phyloP scores from a whole-genome alignment of 306 rosid species.

The Rosa lucieae region DNA sequence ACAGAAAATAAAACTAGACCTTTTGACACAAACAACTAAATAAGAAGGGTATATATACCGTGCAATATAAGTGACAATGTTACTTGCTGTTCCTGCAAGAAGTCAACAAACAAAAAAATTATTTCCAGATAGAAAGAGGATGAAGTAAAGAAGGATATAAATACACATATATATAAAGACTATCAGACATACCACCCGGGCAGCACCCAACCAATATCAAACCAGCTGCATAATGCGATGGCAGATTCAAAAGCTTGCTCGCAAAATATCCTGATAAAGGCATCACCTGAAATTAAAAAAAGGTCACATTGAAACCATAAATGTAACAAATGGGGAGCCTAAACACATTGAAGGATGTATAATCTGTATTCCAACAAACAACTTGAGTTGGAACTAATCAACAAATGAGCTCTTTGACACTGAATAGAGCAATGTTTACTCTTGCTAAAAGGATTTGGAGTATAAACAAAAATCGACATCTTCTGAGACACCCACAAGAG shows the following conservation, averaged over 20 bases:
- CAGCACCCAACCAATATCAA: constrained; percentile 77
- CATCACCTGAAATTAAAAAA: constrained; percentile 64
- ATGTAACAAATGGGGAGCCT: neutral
- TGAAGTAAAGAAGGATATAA: neutral
- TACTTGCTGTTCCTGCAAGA: constrained; percentile 91
- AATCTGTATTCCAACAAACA: neutral
- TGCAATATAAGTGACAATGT: constrained; percentile 83
- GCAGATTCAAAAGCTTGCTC: constrained; percentile 75
- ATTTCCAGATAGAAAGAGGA: neutral
- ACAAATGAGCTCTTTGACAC: neutral
- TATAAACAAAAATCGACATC: neutral
- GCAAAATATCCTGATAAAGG: constrained; percentile 68
- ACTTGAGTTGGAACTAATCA: neutral
- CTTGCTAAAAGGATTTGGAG: too few species aligned
- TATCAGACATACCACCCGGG: constrained; percentile 65
- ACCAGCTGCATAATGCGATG: constrained; percentile 89
- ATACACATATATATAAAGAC: neutral
- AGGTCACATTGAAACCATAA: neutral
- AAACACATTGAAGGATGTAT: neutral
- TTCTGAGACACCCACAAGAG: too few species aligned
- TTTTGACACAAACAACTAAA: neutral
- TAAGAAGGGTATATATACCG: constrained; percentile 44
- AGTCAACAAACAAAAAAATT: constrained; percentile 7
- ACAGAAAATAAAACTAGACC: neutral
- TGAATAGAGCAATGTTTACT: too few species aligned